These are phyloP conservation scores for Suhomyces sp. DNA, from an alignment of 805 yeast genomes.

Conservation along the genomic window DNA sequence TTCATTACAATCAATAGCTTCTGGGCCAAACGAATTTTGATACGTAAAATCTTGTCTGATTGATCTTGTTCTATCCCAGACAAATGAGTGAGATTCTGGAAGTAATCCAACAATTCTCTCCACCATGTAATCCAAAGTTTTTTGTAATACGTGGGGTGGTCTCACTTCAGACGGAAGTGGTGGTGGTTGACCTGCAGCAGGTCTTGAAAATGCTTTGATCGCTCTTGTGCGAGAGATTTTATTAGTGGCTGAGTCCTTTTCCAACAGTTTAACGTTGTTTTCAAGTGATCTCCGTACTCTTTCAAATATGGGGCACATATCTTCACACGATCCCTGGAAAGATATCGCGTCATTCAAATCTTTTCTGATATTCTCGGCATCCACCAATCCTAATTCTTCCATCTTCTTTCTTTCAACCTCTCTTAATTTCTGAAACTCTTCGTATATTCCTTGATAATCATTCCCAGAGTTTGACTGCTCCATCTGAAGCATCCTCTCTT, in stretches of 20 bases:
- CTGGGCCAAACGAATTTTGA: constrained; percentile 90
- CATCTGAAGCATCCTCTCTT: constrained; percentile 51
- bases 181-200: constrained; percentile 98
- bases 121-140: constrained; percentile 70
- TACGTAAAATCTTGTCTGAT: constrained; percentile 96
- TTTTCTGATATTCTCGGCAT: constrained; percentile 78
- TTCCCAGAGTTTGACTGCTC: constrained; percentile 44
- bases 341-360: constrained; percentile 83
- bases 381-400: constrained; percentile 82
- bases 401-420: constrained; percentile 71
- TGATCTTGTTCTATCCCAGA: constrained; percentile 97
- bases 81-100: constrained; percentile 83
- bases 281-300: constrained; percentile 83
- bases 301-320: constrained; percentile 95
- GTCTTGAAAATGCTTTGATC: constrained; percentile 89
- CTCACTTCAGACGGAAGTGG: constrained; percentile 96
- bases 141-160: constrained; percentile 73
- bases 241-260: constrained; percentile 56
- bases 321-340: constrained; percentile 84
- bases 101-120: constrained; percentile 59
- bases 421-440: constrained; percentile 69
- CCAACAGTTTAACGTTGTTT: constrained; percentile 78
- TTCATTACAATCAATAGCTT: constrained; percentile 91
- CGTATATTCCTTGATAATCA: constrained; percentile 72
- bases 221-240: constrained; percentile 61